A percentile compares a stretch with the other conserved stretches of the same genome.
Evolutionary conservation across 257 asterid genomes (phyloP).

Genomic region (Jacaranda mimosifolia): DNA sequence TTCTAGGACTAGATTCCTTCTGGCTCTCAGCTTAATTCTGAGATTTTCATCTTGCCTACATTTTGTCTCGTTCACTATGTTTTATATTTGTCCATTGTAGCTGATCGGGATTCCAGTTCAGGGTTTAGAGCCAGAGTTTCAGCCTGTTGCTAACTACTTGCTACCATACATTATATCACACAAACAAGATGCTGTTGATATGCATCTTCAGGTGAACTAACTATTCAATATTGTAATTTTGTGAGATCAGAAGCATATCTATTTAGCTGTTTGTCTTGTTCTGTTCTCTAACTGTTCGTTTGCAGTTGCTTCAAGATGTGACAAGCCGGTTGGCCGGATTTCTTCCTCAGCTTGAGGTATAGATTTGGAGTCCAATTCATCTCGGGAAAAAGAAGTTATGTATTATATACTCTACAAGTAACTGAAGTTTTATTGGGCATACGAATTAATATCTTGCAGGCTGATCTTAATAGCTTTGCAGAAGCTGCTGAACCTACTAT

Average conservation of each 20-base stretch:
- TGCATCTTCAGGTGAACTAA: conserved; percentile 88
- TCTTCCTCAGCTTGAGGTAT: conserved; percentile 97
- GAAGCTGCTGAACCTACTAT: conserved; percentile 85
- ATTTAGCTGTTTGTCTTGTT: conserved; percentile 28
- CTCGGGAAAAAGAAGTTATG: conserved; percentile 29
- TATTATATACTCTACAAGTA: conserved; percentile 25
- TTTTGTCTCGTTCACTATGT: conserved; percentile 18
- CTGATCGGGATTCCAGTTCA: conserved; percentile 83
- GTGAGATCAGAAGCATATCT: conserved; percentile 3
- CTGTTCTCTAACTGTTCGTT: conserved; percentile 53
- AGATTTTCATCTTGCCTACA: conserved; percentile 31
- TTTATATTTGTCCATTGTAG: conserved; percentile 59
- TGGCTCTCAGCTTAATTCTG: conserved; percentile 11
- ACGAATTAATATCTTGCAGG: conserved; percentile 58
- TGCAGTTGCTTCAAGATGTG: conserved; percentile 92
- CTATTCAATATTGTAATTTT: conserved; percentile 29
- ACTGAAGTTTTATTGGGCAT: conserved; percentile 38
- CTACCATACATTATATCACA: conserved; percentile 80
- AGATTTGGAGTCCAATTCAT: conserved; percentile 29
- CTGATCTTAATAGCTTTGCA: conserved; percentile 82
- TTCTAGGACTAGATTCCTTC: conserved; percentile 1
- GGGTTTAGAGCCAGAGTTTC: conserved; percentile 95
- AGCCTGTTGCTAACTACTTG: conserved; percentile 79
- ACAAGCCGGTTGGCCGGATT: conserved; percentile 78
- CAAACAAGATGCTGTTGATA: conserved; percentile 78